Evolutionary conservation across 106 monocot genomes (phyloP), one percentile per base, ranked within the genome.

Genomic region (Allium fistulosum): DNA sequence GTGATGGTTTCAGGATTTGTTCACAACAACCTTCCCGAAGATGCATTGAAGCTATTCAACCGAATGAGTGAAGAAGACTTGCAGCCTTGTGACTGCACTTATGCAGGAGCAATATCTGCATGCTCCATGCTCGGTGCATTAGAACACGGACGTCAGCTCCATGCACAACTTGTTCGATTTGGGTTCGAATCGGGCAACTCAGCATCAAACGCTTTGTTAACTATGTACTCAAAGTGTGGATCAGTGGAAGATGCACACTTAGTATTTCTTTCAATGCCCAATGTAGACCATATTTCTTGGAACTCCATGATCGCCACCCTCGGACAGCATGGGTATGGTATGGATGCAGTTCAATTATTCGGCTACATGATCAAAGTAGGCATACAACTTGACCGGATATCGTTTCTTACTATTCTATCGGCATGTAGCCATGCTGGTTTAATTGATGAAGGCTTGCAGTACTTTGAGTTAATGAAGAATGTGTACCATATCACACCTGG

Each of bases 281-380:
- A 78, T 69, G 14, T 82, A 12, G 97, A 97, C 49, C 72, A 71
- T 48, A 84, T 97, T 11, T 92, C 97, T 27, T 97, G 92, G 88
- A 97, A 97, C 79, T 80, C 97, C 16, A 92, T 97, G 80, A 82
- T 97, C 10, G 85, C 92, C 2, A 92, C 92, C 51, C 72, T 97
- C 66, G 92, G 84, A 53, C 97, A 97, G 45, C 97, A 97, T 66
- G 97, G 97, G 18, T 78, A 90, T 65, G 97, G 97, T 13, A 49
- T 7, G 49, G 87, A 92, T 48, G 86, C 97, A 66, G 70, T 92
- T 50, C 66, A 82, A 4, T 70, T 92, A 3, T 97, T 84, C 69
- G 82, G 90, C 26, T 64, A 64, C 59, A 97, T 97, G 97, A 53
- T 85, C n/a, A 69, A 15, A 8, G 69, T 80, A 46, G 82, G 80